phyloP scores from a whole-genome alignment of 441 rosid species.

The Erodium texanum region DNA sequence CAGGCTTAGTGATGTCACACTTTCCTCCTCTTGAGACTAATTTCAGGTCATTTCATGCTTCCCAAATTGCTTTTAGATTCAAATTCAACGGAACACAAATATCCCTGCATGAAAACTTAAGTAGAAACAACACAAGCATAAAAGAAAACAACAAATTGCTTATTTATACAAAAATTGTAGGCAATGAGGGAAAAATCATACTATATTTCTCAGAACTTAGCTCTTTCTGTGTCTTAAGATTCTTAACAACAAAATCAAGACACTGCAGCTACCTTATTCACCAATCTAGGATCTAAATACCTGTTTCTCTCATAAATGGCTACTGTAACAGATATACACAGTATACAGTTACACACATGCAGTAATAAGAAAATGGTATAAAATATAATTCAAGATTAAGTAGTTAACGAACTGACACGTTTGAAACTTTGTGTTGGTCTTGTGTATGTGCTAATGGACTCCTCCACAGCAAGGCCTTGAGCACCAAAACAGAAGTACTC shows the following conservation, averaged over 20 bases:
- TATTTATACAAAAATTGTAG: not conserved
- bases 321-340: not conserved
- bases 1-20: too few relatives aligned
- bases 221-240: too few relatives aligned
- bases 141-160: not conserved
- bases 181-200: not conserved
- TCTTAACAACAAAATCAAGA: not conserved
- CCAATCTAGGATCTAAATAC: not conserved
- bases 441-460: slow-evolving; percentile 24
- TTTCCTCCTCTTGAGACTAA: too few relatives aligned
- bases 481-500: slow-evolving; percentile 63
- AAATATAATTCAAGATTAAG: slow-evolving; percentile 20
- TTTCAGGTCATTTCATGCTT: too few relatives aligned
- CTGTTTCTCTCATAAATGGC: not conserved
- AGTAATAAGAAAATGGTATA: not conserved
- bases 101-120: too few relatives aligned
- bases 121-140: too few relatives aligned
- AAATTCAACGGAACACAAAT: too few relatives aligned
- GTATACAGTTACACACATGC: not conserved
- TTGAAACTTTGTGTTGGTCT: slow-evolving; percentile 29
- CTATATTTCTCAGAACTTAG: not conserved
- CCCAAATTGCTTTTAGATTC: too few relatives aligned
- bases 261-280: not conserved
- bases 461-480: slow-evolving; percentile 47
- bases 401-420: slow-evolving; percentile 38